phyloP scores from a whole-genome alignment of 2,329 filamentous ascomycete species.

The Fusarium oligoseptatum region DNA sequence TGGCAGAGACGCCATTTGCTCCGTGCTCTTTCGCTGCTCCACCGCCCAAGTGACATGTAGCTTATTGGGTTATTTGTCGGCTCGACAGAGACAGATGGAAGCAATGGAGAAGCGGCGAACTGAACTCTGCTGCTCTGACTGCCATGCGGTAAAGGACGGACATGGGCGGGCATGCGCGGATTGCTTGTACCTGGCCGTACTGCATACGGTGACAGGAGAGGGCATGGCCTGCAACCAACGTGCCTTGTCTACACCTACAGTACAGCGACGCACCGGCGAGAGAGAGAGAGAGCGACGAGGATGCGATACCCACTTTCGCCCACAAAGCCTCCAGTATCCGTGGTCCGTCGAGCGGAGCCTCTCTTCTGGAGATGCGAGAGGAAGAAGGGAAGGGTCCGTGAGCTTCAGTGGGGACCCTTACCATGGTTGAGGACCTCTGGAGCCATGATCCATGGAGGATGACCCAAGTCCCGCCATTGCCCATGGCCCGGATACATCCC shows the following conservation, averaged over 20 bases:
- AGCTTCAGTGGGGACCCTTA: constrained; percentile 29
- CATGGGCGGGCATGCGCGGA: background rate
- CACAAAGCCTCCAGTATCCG: constrained; percentile 19
- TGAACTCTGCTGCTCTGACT: background rate
- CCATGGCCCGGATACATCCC: constrained; percentile 9
- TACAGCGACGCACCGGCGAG: background rate
- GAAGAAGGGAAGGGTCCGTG: constrained; percentile 32
- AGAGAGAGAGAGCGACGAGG: constrained; percentile 12
- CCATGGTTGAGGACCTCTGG: constrained; percentile 22
- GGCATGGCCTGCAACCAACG: constrained; percentile 11
- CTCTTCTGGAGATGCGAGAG: background rate
- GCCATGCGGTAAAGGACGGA: constrained; percentile 1
- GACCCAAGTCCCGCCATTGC: constrained; percentile 26
- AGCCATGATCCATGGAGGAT: constrained; percentile 19
- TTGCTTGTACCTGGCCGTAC: background rate
- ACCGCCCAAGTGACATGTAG: constrained; percentile 35
- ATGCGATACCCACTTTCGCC: constrained; percentile 9
- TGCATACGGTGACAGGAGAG: constrained; percentile 13
- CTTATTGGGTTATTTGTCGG: constrained; percentile 1
- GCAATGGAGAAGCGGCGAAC: constrained; percentile 15
- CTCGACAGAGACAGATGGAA: background rate
- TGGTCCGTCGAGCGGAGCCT: constrained; percentile 22
- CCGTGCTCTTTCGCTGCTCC: constrained; percentile 10
- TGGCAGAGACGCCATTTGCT: constrained; percentile 5
- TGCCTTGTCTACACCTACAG: constrained; percentile 4